Evolutionary conservation across 345 rosid species (phyloP), one percentile per base, ranked within the genome.

Genomic region (Fremontodendron californicum): DNA sequence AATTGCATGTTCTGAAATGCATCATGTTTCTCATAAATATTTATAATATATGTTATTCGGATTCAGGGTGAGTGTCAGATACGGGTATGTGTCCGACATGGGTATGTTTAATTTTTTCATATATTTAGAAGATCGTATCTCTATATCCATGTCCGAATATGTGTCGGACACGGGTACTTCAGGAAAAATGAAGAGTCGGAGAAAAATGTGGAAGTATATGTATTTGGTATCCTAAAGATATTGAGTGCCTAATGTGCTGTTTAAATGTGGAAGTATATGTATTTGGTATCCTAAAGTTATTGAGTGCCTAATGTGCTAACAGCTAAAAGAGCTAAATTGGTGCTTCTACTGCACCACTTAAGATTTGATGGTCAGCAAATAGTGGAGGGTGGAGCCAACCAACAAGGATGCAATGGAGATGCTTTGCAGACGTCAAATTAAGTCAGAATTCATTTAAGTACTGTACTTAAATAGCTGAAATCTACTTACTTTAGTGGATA

Each of bases 401-500:
- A 75, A 16, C 54, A 33, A 60, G 49, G 74, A 60, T 64, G 75
- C 37, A 40, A 5, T 31, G 49, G n/a, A 42, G 57, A 66, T 65
- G 29, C 48, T 66, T 66, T 16, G n/a, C 23, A 35, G 18, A 31
- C 63, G 21, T 61, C 57, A 62, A 42, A 68, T n/a, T 52, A 33
- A 6, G 29, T 33, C 5, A 2, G 8, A 6, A 70, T 31, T 60
- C 71, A 61, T 10, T 31, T 23, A 73, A 54, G n/a, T 52, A 3
- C 49, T 37, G 7, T 18, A 23, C 69, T 75, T 10, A 54, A 73
- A 27, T 18, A n/a, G 25, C 29, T 13, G 12, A 58, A 33, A 21
- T 57, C 25, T 75, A 80, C 89, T 86, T 82, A 96, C 99, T 43
- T 85, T 87, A 0, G 98, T 96, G 51, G 99, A 88, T 74, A 96